Evolutionary conservation across 2,329 filamentous ascomycete genomes (phyloP).

Genomic region (Penicillium aurantiogriseum): DNA sequence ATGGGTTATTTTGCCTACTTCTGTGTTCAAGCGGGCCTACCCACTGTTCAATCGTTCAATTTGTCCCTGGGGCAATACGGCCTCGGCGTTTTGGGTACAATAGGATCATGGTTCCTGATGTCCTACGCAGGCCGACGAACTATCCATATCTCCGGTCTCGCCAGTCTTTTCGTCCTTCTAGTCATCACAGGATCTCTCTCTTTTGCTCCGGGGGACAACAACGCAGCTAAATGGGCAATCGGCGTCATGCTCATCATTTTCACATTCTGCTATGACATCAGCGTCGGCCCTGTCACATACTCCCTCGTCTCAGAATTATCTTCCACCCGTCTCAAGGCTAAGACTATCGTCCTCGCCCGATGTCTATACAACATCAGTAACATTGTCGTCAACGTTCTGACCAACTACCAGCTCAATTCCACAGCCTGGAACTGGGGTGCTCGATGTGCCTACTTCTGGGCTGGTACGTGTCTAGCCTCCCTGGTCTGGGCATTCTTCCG

Average conservation of each 20-base stretch:
- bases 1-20: constrained; percentile 62
- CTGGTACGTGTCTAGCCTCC: constrained; percentile 33
- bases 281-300: constrained; percentile 55
- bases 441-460: constrained; percentile 45
- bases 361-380: constrained; percentile 50
- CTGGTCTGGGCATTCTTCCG: constrained; percentile 46
- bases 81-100: constrained; percentile 55
- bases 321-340: constrained; percentile 52
- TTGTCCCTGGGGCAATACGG: constrained; percentile 39
- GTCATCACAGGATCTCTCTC: constrained; percentile 30
- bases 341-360: constrained; percentile 55
- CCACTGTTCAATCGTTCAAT: constrained; percentile 14
- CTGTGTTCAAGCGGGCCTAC: constrained; percentile 44
- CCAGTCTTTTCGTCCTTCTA: constrained; percentile 27
- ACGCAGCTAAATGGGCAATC: constrained; percentile 36
- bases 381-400: constrained; percentile 44
- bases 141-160: constrained; percentile 36
- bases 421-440: constrained; percentile 41
- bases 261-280: constrained; percentile 52
- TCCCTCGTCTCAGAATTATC: constrained; percentile 53
- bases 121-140: constrained; percentile 40
- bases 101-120: constrained; percentile 52
- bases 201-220: constrained; percentile 26
- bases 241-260: constrained; percentile 50
- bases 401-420: constrained; percentile 34